These are phyloP conservation scores for Suillus sp. DNA, from an alignment of 768 basidiomycete species.

Conservation along the genomic window DNA sequence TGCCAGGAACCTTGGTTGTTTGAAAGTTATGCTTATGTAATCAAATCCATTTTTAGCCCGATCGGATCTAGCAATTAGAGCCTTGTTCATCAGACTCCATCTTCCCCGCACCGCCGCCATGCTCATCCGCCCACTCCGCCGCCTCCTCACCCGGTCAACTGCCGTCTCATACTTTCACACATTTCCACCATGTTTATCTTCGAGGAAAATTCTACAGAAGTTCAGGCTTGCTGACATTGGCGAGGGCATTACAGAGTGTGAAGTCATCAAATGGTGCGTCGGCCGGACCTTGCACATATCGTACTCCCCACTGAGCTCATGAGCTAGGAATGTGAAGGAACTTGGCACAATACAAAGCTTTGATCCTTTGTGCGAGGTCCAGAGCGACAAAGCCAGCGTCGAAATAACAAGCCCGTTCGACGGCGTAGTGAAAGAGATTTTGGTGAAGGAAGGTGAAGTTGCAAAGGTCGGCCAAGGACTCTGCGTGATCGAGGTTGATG, in stretches of 20 bases:
- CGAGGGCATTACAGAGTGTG: conserved; percentile 90
- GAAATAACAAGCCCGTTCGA: conserved; percentile 90
- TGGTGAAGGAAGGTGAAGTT: conserved; percentile 80
- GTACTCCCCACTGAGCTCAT: background rate
- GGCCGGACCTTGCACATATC: conserved; percentile 29
- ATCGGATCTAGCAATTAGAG: conserved; percentile 4
- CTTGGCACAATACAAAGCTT: conserved; percentile 57
- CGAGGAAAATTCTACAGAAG: conserved; percentile 46
- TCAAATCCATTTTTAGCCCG: background rate
- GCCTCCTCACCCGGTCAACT: conserved; percentile 28
- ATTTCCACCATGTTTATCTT: conserved; percentile 31
- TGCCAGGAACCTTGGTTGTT: too few species aligned
- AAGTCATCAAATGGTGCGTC: conserved; percentile 82
- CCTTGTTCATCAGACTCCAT: conserved; percentile 7
- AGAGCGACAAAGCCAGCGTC: conserved; percentile 89
- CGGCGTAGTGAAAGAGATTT: conserved; percentile 68
- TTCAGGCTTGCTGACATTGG: conserved; percentile 88
- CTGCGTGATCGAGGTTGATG: conserved; percentile 81
- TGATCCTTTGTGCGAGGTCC: conserved; percentile 79
- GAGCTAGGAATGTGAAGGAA: conserved; percentile 63
- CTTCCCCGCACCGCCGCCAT: conserved; percentile 7
- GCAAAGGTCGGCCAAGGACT: conserved; percentile 81
- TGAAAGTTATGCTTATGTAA: background rate
- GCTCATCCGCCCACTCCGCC: conserved; percentile 22
- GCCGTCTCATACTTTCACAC: conserved; percentile 41